Evolutionary conservation across 352 stramenopile species (phyloP).

Genomic region (Globisporangium heterothallicum): DNA sequence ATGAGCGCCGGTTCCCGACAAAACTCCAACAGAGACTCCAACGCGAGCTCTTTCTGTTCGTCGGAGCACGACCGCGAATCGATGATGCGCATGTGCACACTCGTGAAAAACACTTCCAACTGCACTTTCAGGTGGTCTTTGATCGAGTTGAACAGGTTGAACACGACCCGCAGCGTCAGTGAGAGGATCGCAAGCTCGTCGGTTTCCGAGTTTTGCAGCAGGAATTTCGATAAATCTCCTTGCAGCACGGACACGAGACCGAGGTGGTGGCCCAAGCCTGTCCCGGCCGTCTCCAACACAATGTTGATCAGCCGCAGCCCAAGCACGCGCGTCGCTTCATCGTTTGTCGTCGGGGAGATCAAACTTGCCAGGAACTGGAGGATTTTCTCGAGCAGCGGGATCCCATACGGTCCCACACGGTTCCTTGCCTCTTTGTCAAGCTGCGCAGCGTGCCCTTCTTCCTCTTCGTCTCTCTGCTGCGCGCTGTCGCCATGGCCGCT

Average conservation of each 20-base stretch:
- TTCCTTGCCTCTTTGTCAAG: constrained; percentile 11
- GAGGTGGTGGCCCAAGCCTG: constrained; percentile 66
- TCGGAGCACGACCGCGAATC: constrained; percentile 76
- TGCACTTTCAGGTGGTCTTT: constrained; percentile 99
- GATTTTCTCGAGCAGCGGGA: constrained; percentile 90
- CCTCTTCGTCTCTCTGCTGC: constrained; percentile 9
- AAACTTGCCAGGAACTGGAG: constrained; percentile 91
- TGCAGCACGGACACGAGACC: constrained; percentile 86
- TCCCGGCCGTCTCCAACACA: constrained; percentile 92
- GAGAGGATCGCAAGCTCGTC: constrained; percentile 91
- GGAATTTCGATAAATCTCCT: constrained; percentile 95
- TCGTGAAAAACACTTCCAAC: constrained; percentile 98
- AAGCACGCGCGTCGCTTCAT: constrained; percentile 86
- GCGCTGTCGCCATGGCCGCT: too few species aligned
- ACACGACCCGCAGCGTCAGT: constrained; percentile 95
- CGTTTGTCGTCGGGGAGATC: constrained; percentile 90
- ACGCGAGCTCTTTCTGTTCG: constrained; percentile 81
- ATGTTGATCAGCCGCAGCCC: constrained; percentile 96
- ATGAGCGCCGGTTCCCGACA: constrained; percentile 96
- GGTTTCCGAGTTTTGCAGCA: constrained; percentile 95
- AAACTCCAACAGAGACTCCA: constrained; percentile 97
- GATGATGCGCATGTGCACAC: constrained; percentile 94
- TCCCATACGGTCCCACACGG: constrained; percentile 67
- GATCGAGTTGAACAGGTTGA: constrained; percentile 99
- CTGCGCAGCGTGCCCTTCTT: constrained; percentile 2